Base-by-base conservation (phyloP, 257 asterid species). In the Solanum pinnatisectum region DNA sequence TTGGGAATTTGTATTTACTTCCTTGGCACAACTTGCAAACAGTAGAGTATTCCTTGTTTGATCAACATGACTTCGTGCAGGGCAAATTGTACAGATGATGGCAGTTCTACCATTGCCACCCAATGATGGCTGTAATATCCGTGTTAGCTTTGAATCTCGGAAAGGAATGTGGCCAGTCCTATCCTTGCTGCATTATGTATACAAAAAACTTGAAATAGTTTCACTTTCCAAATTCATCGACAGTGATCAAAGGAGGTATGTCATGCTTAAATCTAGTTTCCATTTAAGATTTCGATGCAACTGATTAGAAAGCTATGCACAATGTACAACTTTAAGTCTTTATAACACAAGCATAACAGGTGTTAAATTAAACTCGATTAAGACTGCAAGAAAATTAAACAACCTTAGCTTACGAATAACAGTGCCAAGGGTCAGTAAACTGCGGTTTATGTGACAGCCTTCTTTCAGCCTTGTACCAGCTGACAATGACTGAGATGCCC, bases 401-500 rank as follows among this genome's bases (percentile, higher is more conserved):
- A 83, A 92, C 95, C 95, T 94, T 63, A 93, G 92, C 91, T 90
- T 94, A 88, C 94, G 94, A 87, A 93, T 93, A 79, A 94, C 96
- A 39, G 92, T 93, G 49, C 95, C 89, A 86, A 92, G 92, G 77
- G 95, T 90, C 35, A 91, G 89, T 90, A 92, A 86, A 81, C 94
- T 92, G 68, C 91, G 92, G 85, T 90, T 92, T 40, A 91, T 92
- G 85, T 92, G 94, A 85, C 93, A 88, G 23, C 94, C 94, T 90
- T 91, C 94, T 87, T 89, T 92, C 36, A 92, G 91, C 67, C 93
- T 91, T 86, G 84, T 83, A 25, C 93, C 94, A 25, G 84, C 93
- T 30, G 93, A 83, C 70, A 68, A 46, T 13, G 94, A 52, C 30
- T 92, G 93, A 81, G 93, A 92, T 72, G 92, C 88, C 35, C 94